phyloP scores from a whole-genome alignment of 1,139 yeast genomes.

The Yamadazyma buinensis region DNA sequence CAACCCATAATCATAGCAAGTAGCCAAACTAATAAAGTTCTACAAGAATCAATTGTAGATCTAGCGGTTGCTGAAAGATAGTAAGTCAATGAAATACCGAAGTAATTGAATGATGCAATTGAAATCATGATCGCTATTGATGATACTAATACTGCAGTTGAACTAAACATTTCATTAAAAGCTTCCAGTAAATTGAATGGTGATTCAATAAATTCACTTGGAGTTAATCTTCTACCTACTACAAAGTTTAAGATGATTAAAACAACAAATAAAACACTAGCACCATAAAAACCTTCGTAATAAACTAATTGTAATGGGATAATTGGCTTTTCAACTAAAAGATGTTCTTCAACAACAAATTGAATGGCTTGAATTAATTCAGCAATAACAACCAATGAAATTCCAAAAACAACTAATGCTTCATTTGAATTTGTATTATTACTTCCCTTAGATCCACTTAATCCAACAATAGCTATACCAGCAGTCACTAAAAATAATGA shows the following conservation, averaged over 20 bases:
- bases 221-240: slow-evolving; percentile 30
- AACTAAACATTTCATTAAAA: slow-evolving; percentile 45
- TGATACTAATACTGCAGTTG: slow-evolving; percentile 41
- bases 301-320: slow-evolving; percentile 69
- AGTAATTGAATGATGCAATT: slow-evolving; percentile 68
- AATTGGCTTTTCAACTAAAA: slow-evolving; percentile 50
- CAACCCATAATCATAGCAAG: slow-evolving; percentile 74
- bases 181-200: slow-evolving; percentile 59
- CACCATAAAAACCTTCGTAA: slow-evolving; percentile 72
- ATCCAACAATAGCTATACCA: slow-evolving; percentile 73
- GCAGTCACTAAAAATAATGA: slow-evolving; percentile 56
- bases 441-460: slow-evolving; percentile 48
- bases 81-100: slow-evolving; percentile 69
- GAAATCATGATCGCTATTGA: slow-evolving; percentile 68
- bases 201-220: slow-evolving; percentile 35
- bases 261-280: slow-evolving; percentile 37
- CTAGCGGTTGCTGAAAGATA: slow-evolving; percentile 71
- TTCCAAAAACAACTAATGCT: slow-evolving; percentile 47
- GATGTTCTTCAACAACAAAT: slow-evolving; percentile 74
- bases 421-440: slow-evolving; percentile 8
- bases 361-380: slow-evolving; percentile 70
- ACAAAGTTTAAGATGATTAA: slow-evolving; percentile 44
- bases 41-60: slow-evolving; percentile 74
- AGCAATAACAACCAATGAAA: slow-evolving; percentile 55
- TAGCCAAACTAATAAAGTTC: slow-evolving; percentile 75